Evolutionary conservation across 805 yeast species (phyloP), one percentile per base, ranked within the genome.

Genomic region (Candida boleticola): DNA sequence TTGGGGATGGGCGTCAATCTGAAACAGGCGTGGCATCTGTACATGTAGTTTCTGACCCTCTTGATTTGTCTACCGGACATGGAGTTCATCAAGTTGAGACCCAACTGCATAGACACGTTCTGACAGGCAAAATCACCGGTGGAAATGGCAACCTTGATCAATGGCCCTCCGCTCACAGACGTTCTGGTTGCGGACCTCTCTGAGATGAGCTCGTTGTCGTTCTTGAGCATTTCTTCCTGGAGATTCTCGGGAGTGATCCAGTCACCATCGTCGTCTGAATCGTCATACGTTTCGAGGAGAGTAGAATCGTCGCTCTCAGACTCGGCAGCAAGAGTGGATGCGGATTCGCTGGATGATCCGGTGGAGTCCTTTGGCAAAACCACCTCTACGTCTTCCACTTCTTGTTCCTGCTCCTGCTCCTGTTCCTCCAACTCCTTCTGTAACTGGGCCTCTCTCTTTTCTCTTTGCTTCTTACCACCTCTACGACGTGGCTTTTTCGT

Each of bases 41-140:
- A 76, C 97, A 92, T 92, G 61, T 88, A 90, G 68, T 85, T 88
- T 60, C 95, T 77, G 26, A 93, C 85, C 60, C 87, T 79, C 51
- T 80, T 84, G 64, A 93, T 90, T 54, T 83, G 89, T 48, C 82
- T 70, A 17, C 99, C 99, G 1, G 90, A 80, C 68, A 79, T 75
- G 19, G 86, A 73, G 63, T 90, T 90, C 81, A 93, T 84, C 51
- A 92, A 71, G 50, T 87, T 85, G 44, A 93, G 63, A 4, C 97
- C 97, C 53, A 93, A 75, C 63, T 92, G 98, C 67, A 93, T 73
- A 1, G 96, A 79, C 13, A 90, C 96, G 63, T 93, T 93, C 64
- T 93, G 99, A 55, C 92, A 88, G 2, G 99, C 98, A 68, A 92
- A 93, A 78, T 93, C 99, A 21, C 96, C 96, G 0, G 97, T 85